Evolutionary conservation across 73 alveolate species (phyloP).

Genomic region (Tetrahymena malaccensis): DNA sequence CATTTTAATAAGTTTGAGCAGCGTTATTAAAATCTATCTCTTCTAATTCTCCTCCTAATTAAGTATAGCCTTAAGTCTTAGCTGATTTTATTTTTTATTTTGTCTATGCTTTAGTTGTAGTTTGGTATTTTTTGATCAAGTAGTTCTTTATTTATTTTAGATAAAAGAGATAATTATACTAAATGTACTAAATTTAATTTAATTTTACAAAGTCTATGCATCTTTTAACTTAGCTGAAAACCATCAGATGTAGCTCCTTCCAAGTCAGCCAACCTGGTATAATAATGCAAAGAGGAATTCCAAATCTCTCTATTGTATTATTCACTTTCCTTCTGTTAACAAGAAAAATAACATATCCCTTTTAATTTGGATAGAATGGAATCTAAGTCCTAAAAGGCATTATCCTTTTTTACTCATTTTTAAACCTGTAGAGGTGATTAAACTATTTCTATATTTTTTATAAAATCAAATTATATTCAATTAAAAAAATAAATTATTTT

Average conservation of each 20-base stretch:
- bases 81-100: not conserved
- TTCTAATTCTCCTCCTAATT: not conserved
- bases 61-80: not conserved
- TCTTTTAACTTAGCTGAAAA: slow-evolving; percentile 13
- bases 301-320: slow-evolving; percentile 15
- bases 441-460: not conserved
- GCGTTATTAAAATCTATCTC: not conserved
- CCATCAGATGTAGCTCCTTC: slow-evolving; percentile 7
- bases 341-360: not conserved
- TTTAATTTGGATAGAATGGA: not conserved
- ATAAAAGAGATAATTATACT: not conserved
- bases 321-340: not conserved
- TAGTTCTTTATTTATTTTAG: not conserved
- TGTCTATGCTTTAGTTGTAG: not conserved
- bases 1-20: not conserved
- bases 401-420: not conserved
- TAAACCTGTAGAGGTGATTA: not conserved
- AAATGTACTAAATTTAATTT: not conserved
- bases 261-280: slow-evolving; percentile 15
- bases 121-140: not conserved
- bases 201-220: slow-evolving; percentile 26
- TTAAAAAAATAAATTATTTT: not conserved
- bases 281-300: slow-evolving; percentile 15
- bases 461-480: not conserved
- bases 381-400: not conserved